These are phyloP conservation scores for Coemansia sp. DNA, from an alignment of 371 early-diverging fungal species.

Conservation along the genomic window DNA sequence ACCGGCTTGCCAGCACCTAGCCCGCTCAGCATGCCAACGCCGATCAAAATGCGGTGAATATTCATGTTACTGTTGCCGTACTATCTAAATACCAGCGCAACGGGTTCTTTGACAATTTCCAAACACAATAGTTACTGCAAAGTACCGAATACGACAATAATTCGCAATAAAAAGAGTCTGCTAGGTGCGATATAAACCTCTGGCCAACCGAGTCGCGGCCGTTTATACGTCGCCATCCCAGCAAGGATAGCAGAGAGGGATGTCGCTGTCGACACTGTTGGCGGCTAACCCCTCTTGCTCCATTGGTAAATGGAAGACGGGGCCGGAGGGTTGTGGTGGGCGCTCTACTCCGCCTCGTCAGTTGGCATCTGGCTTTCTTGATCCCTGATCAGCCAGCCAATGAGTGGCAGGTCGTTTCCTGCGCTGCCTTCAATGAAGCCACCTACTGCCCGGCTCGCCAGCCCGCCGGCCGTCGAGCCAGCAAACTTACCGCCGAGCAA, in stretches of 20 bases:
- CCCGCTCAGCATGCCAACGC: neutral
- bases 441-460: conserved; percentile 23
- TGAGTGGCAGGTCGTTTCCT: conserved; percentile 33
- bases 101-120: neutral
- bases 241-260: too few relatives aligned
- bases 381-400: conserved; percentile 41
- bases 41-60: neutral
- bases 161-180: too few relatives aligned
- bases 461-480: conserved; percentile 30
- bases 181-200: too few relatives aligned
- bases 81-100: neutral
- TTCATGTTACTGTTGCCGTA: conserved; percentile 3
- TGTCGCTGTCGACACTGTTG: neutral
- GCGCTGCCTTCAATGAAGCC: conserved; percentile 27
- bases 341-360: neutral
- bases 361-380: conserved; percentile 1
- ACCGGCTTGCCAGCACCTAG: conserved; percentile 12
- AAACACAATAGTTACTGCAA: conserved; percentile 3
- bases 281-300: neutral
- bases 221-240: neutral
- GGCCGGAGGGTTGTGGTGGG: neutral
- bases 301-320: conserved; percentile 1
- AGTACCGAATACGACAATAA: too few relatives aligned
- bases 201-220: too few relatives aligned
- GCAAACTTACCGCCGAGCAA: conserved; percentile 42